Conservation (phyloP, 805 yeast genomes). For the Phaffomyces thermotolerans region DNA sequence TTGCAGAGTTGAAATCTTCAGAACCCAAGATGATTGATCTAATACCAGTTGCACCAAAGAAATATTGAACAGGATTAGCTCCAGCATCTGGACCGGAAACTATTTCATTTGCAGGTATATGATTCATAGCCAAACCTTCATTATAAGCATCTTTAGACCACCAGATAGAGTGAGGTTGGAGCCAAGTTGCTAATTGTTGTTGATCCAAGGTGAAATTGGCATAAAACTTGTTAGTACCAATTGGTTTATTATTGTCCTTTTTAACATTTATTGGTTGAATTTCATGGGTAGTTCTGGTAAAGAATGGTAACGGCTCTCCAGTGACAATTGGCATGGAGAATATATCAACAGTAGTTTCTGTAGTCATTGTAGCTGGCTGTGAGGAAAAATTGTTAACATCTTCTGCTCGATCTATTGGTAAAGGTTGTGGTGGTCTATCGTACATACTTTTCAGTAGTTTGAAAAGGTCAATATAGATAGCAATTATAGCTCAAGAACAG, state of each 20-base stretch:
- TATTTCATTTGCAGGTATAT: conserved; percentile 48
- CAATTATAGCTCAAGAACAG: conserved; percentile 2
- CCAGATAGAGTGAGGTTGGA: conserved; percentile 80
- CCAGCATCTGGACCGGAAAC: conserved; percentile 65
- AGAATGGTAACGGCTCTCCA: conserved; percentile 37
- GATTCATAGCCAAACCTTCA: conserved; percentile 62
- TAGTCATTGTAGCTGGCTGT: conserved; percentile 14
- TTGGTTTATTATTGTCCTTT: conserved; percentile 29
- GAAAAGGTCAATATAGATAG: conserved; percentile 5
- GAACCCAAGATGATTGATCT: conserved; percentile 51
- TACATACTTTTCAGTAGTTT: conserved; percentile 16
- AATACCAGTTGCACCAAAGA: conserved; percentile 61
- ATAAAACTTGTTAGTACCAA: conserved; percentile 74
- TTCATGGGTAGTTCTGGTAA: conserved; percentile 25
- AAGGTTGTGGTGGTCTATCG: conserved; percentile 26
- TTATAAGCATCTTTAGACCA: conserved; percentile 39
- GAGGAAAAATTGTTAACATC: conserved; percentile 8
- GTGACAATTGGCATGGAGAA: conserved; percentile 37
- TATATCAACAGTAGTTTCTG: conserved; percentile 21
- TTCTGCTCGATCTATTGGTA: conserved; percentile 15
- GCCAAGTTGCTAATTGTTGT: conserved; percentile 68
- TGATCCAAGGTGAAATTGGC: conserved; percentile 61
- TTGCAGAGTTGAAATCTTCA: conserved; percentile 29
- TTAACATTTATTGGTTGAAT: conserved; percentile 23
- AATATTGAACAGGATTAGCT: conserved; percentile 46